Evolutionary conservation across 75 land plant species (phyloP).

Genomic region (Adiantum capillusveneris): DNA sequence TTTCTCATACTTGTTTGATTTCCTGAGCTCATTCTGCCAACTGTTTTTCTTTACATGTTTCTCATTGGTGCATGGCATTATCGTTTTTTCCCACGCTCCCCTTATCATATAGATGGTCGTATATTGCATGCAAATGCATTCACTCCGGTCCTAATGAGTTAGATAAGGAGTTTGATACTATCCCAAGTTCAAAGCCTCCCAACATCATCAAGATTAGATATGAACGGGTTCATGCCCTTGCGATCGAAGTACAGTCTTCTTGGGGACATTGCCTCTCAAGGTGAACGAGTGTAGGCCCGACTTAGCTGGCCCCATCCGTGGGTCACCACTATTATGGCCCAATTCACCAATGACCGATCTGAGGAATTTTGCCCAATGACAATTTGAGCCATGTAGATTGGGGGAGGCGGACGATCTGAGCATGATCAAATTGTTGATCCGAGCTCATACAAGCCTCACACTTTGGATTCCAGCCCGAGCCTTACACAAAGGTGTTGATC

Average conservation of each 20-base stretch:
- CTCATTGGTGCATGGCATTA: conserved; percentile 82
- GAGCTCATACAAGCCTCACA: too few species aligned
- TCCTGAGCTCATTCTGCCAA: conserved; percentile 75
- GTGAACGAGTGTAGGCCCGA: conserved; percentile 59
- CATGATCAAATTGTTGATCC: too few species aligned
- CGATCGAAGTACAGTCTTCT: conserved; percentile 57
- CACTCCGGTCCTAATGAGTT: conserved; percentile 61
- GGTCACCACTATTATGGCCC: conserved; percentile 57
- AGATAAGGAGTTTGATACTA: conserved; percentile 69
- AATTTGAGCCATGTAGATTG: too few species aligned
- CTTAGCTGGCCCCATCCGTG: conserved; percentile 78
- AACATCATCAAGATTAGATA: conserved; percentile 45
- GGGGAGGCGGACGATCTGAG: too few species aligned
- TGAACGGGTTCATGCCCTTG: conserved; percentile 51
- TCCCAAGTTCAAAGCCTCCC: conserved; percentile 45
- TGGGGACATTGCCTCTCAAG: conserved; percentile 75
- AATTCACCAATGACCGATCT: too few species aligned
- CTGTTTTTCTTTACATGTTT: conserved; percentile 63
- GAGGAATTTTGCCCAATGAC: too few species aligned
- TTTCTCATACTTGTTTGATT: conserved; percentile 76
- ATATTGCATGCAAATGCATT: conserved; percentile 57
- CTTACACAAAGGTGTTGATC: too few species aligned
- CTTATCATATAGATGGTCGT: conserved; percentile 64
- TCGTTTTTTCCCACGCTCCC: conserved; percentile 60
- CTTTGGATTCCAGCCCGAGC: too few species aligned